Percentiles rank a stretch among this genome's conserved stretches.
These are phyloP conservation scores for Bolboschoenus planiculmis DNA, from an alignment of 176 grass and related monocot species.

Conservation along the genomic window DNA sequence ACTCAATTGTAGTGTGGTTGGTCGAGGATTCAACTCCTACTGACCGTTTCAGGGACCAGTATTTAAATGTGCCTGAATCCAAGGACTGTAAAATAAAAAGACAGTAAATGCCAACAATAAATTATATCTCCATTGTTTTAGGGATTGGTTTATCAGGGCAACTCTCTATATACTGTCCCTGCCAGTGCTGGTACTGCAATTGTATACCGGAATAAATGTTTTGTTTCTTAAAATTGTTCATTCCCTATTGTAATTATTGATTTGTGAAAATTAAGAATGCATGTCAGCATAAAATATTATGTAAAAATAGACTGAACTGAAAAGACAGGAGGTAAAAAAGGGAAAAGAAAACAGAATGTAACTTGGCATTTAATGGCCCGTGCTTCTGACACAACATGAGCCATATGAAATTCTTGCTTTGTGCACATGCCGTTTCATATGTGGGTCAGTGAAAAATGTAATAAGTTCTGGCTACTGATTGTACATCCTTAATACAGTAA, in stretches of 20 bases:
- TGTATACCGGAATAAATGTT: background rate
- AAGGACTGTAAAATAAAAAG: constrained; percentile 47
- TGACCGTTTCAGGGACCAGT: constrained; percentile 31
- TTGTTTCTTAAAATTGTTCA: background rate
- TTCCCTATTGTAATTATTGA: background rate
- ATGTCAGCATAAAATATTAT: background rate
- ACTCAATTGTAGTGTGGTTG: constrained; percentile 53
- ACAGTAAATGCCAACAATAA: background rate
- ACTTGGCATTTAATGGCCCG: background rate
- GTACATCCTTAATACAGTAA: background rate
- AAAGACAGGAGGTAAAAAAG: background rate
- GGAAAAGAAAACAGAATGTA: background rate
- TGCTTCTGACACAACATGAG: constrained; percentile 14
- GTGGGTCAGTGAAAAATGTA: constrained; percentile 14
- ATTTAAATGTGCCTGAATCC: constrained; percentile 46
- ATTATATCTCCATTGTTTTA: background rate
- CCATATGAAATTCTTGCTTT: background rate
- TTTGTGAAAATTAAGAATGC: background rate
- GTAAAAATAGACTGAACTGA: background rate
- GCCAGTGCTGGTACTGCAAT: background rate
- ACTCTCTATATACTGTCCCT: no score
- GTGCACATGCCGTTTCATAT: constrained; percentile 10
- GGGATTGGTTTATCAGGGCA: no score
- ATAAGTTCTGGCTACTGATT: constrained; percentile 3
- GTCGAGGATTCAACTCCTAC: constrained; percentile 40